phyloP scores from a whole-genome alignment of 2,329 filamentous ascomycete species.

The Scedosporium boydii region DNA sequence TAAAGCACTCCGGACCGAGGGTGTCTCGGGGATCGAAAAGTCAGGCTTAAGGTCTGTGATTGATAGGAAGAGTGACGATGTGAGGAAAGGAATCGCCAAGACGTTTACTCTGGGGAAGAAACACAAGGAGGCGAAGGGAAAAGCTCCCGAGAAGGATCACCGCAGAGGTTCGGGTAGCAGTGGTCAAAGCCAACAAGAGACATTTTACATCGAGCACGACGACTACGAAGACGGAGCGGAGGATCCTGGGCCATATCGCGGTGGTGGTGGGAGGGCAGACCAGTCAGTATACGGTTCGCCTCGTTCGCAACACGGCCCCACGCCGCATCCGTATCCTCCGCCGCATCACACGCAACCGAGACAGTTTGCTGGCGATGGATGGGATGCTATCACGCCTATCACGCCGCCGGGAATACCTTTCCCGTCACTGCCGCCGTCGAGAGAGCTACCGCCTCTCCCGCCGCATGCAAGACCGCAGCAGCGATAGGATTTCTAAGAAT shows the following conservation, averaged over 20 bases:
- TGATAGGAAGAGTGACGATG: conserved; percentile 46
- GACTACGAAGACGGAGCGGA: conserved; percentile 6
- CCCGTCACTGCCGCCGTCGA: conserved; percentile 11
- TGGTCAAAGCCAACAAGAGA: background rate
- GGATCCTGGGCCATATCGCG: background rate
- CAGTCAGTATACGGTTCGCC: background rate
- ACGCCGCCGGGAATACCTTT: background rate
- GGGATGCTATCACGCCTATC: background rate
- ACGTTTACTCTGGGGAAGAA: conserved; percentile 41
- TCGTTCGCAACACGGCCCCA: background rate
- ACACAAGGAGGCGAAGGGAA: conserved; percentile 29
- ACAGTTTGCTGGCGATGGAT: background rate
- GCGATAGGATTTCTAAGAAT: background rate
- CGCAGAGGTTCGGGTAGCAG: background rate
- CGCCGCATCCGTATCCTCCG: background rate
- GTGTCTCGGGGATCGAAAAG: conserved; percentile 44
- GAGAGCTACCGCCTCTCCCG: conserved; percentile 15
- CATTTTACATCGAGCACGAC: background rate
- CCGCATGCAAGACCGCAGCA: conserved; percentile 7
- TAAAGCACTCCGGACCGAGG: conserved; percentile 33
- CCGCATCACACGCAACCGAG: background rate
- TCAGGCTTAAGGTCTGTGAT: conserved; percentile 41
- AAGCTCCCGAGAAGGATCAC: background rate
- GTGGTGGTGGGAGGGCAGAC: background rate
- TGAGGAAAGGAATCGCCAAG: conserved; percentile 42